A percentile compares a stretch with the other conserved stretches of the same genome.
Evolutionary conservation across 208 protist genomes (phyloP).

Genomic region (Trypanosomatidae sp.): DNA sequence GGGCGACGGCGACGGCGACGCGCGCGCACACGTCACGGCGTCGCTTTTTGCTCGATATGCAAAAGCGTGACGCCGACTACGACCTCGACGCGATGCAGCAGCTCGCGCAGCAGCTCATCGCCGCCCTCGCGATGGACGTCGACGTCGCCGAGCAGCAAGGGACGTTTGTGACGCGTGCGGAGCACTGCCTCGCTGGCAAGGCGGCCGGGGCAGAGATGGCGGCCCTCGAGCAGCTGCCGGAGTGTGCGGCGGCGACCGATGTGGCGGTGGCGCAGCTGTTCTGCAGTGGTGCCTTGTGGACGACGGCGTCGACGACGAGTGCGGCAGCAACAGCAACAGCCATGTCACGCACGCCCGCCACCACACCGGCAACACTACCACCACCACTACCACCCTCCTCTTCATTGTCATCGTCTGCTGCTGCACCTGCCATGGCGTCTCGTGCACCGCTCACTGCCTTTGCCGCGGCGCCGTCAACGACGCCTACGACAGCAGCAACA

Average conservation of each 20-base stretch:
- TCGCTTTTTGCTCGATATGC: constrained; percentile 51
- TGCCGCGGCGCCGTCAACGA: too few relatives aligned
- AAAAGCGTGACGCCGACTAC: constrained; percentile 59
- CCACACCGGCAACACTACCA: background rate
- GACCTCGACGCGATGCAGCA: constrained; percentile 42
- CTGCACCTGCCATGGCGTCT: too few relatives aligned
- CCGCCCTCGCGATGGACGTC: constrained; percentile 53
- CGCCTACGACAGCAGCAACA: background rate
- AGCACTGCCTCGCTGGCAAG: constrained; percentile 36
- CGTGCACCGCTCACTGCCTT: too few relatives aligned
- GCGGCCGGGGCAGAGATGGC: background rate
- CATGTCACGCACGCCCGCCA: constrained; percentile 5
- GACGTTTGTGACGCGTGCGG: constrained; percentile 45
- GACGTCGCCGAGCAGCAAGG: constrained; percentile 74
- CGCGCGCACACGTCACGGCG: constrained; percentile 46
- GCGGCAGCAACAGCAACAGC: background rate
- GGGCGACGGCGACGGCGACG: constrained; percentile 31
- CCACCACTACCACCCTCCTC: background rate
- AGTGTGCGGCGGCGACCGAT: constrained; percentile 35
- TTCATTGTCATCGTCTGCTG: background rate
- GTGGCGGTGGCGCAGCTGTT: constrained; percentile 47
- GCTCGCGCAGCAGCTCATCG: constrained; percentile 39
- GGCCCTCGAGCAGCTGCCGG: constrained; percentile 2
- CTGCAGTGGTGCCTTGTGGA: constrained; percentile 27
- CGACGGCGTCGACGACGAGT: constrained; percentile 2